Evolutionary conservation across 257 asterid genomes (phyloP).

Genomic region (Fraxinus anomala): DNA sequence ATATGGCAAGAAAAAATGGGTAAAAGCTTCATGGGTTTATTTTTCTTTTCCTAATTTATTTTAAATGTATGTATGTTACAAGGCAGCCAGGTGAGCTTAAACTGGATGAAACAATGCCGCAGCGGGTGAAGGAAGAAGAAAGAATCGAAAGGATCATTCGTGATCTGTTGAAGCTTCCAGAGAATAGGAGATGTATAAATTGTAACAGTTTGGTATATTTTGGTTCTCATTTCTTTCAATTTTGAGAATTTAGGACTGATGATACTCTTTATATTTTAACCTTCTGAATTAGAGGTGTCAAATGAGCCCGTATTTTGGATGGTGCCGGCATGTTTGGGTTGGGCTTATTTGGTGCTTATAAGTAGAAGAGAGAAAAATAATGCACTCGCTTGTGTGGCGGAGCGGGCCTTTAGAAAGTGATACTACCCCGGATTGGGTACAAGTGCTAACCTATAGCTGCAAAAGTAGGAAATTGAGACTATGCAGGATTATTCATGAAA

Average conservation of each 20-base stretch:
- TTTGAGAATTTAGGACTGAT: background rate
- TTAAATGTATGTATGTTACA: background rate
- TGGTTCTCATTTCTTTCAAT: background rate
- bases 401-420: too few species aligned
- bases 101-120: slow-evolving; percentile 47
- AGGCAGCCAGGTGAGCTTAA: slow-evolving; percentile 2
- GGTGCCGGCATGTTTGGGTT: too few species aligned
- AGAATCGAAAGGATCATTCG: slow-evolving; percentile 68
- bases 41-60: too few species aligned
- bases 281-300: too few species aligned
- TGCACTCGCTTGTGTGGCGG: too few species aligned
- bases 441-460: too few species aligned
- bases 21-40: background rate
- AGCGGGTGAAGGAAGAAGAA: slow-evolving; percentile 60
- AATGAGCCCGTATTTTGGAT: too few species aligned
- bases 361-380: too few species aligned
- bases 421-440: too few species aligned
- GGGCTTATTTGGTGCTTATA: too few species aligned
- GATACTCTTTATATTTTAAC: background rate
- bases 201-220: slow-evolving; percentile 72
- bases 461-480: too few species aligned
- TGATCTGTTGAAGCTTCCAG: slow-evolving; percentile 71
- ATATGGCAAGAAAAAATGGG: background rate
- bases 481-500: too few species aligned
- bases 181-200: slow-evolving; percentile 78